Base-by-base conservation (phyloP, 108 stramenopile genomes). In the Parmales sp. region DNA sequence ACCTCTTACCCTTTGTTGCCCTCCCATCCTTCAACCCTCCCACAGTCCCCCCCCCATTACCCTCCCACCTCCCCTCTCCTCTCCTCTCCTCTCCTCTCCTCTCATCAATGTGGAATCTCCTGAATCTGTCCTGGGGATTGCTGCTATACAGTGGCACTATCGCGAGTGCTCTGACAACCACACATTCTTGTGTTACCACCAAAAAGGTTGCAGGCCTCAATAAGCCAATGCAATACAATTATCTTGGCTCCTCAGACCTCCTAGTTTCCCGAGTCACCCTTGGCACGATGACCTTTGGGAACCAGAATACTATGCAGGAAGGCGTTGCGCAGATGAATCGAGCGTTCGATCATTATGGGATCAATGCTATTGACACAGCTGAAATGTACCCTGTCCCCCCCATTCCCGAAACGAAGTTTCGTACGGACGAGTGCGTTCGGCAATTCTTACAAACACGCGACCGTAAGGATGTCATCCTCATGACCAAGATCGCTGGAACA, bases 361-460 rank as follows among this genome's bases (percentile, higher is more conserved):
- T 96, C 60, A 96, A 96, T 69, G 92, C 92, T 69, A 36, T 96
- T 13, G 95, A 96, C 54, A 95, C 94, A 16, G 92, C 94, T 3
- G 94, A 95, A 74, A 83, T 91, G 77, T 93, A 88, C 69, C 88
- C 89, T 1, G 83, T 86, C 2, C 81, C 84, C 0, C 79, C 78
- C 8, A 81, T 83, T 8, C 65, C 83, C 0, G 80, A 85, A 34
- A 87, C 86, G 1, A 74, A 78, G 37, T 90, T 90, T 11, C 50
- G 49, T 20, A 91, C 94, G 5, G 95, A 97, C 36, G 49, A 65
- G 41, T 78, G 87, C 20, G 83, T 95, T 0, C 78, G 71, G 0
- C 51, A 70, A 11, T 90, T 84, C 68, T 64, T 92, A 28, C 79
- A 84, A 54, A 46, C 74, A 67, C 72, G 83, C 28, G 74, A 85